Evolutionary conservation across 352 stramenopile genomes (phyloP).

Genomic region (Hyaloperonospora brassicae): DNA sequence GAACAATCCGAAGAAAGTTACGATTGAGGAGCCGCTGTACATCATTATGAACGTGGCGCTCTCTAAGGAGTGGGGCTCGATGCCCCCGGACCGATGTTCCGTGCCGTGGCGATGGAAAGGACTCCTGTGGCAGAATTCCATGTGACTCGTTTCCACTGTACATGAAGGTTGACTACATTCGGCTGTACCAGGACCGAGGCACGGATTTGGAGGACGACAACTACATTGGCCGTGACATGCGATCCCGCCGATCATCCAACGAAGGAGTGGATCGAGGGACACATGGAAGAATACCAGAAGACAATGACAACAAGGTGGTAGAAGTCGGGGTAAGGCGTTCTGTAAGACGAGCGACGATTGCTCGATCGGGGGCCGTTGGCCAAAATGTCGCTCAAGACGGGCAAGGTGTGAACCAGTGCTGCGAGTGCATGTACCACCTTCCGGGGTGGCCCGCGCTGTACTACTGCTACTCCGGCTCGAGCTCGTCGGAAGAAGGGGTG

Average conservation of each 20-base stretch:
- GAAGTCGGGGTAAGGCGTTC: slow-evolving; percentile 33
- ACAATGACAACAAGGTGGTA: slow-evolving; percentile 33
- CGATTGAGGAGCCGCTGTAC: slow-evolving; percentile 88
- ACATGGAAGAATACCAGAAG: slow-evolving; percentile 43
- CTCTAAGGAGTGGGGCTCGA: slow-evolving; percentile 53
- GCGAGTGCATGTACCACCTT: slow-evolving; percentile 36
- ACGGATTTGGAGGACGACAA: slow-evolving; percentile 13
- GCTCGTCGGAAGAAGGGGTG: neutral
- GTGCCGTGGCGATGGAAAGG: slow-evolving; percentile 20
- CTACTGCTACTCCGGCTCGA: slow-evolving; percentile 23
- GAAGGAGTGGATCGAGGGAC: slow-evolving; percentile 31
- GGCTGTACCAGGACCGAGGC: slow-evolving; percentile 68
- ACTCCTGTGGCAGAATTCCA: slow-evolving; percentile 34
- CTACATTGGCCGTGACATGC: slow-evolving; percentile 28
- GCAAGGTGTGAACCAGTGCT: slow-evolving; percentile 35
- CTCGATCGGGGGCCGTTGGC: slow-evolving; percentile 19
- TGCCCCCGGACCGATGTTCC: slow-evolving; percentile 17
- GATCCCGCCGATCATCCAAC: slow-evolving; percentile 32
- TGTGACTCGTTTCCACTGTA: slow-evolving; percentile 40
- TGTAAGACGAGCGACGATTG: slow-evolving; percentile 41
- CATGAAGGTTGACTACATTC: slow-evolving; percentile 79
- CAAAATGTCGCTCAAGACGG: slow-evolving; percentile 23
- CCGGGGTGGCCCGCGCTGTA: slow-evolving; percentile 60
- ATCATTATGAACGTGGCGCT: slow-evolving; percentile 91
- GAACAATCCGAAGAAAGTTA: slow-evolving; percentile 61